Evolutionary conservation across 2,329 filamentous ascomycete genomes (phyloP), one percentile per base, ranked within the genome.

Genomic region (Aspergillus eucalypticola): DNA sequence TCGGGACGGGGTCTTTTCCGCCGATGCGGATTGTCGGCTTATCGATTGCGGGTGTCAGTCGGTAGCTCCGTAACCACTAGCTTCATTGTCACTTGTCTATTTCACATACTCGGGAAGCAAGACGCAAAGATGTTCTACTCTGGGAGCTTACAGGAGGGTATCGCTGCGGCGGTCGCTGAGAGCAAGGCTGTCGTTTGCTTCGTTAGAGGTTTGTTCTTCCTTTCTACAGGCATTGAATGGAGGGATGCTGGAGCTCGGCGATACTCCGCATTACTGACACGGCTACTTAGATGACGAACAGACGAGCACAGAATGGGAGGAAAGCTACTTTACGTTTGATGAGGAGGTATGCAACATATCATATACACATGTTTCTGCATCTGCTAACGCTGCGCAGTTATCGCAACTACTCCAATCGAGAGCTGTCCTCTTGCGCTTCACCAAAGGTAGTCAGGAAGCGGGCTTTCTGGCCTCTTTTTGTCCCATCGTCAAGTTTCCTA

Each of bases 151-250:
- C 90, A 96, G 69, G 88, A 89, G 69, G 93, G 91, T 60, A 96
- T 97, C 67, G 83, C 85, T 32, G 81, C 85, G 19, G 92, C 93
- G 11, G 83, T 97, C 6, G 84, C 86, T 61, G 82, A 93, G 73
- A 81, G 86, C 60, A 96, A 94, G 76, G 83, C 90, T 17, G 90
- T 97, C 0, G 84, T 90, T 29, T 96, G 92, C 78, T 96, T 97
- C 75, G 88, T 96, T 32, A 86, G 87, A 71, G 89, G 91, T 92
- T 75, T 66, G 80, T 64, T 29, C 23, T 64, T 29, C 32, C 25
- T 25, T 19, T n/a, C 25, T 42, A 38, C 25, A 21, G 23, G 13
- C 25, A 15, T 56, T 29, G 27, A 15, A 15, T 13, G 3, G 21
- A 17, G 44, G 19, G 44, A 25, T 35, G 10, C 27, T 39, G 38